Evolutionary conservation across 2,329 filamentous ascomycete species (phyloP), one percentile per base, ranked within the genome.

Genomic region (Aspergillus arachidicola): DNA sequence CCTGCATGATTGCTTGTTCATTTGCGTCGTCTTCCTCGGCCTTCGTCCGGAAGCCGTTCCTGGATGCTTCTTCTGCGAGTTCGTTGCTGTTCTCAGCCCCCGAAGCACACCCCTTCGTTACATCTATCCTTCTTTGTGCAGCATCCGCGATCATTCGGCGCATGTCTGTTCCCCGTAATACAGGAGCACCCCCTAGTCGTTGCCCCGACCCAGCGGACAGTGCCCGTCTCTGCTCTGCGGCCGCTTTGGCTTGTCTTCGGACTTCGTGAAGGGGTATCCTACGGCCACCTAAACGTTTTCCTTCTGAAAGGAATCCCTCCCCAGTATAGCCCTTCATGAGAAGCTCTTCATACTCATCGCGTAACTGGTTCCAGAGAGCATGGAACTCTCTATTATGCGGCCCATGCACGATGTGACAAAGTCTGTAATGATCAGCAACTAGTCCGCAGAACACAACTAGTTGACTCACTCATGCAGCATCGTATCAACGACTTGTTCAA

Each of bases 11-110:
- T 6, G 94, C 94, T 28, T 87, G 84, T 61, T 97, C 92, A 70
- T 97, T 96, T 4, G 93, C 94, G 69, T 93, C 90, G 60, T 97
- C 93, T 75, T 96, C 91, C 68, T 96, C 92, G 0, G 92, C 93
- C 71, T 91, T 87, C 0, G 93, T 97, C 64, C 85, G 86, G 80
- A 96, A 94, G 0, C 93, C 92, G 67, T 90, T 90, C 61, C 83
- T 83, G 6, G 87, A 87, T 43, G 89, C 90, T 43, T 91, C 85
- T 54, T 88, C 85, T 4, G 84, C 84, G 23, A 94, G 87, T 71
- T 89, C 86, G n/a, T 83, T 80, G 53, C 89, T 88, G 65, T 87
- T 86, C 54, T 87, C 85, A 41, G 86, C 89, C 14, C 87, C 88
- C 62, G 89, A 93, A 30, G 87, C 93, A 75, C 94, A 97, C 3